A percentile compares a stretch with the other conserved stretches of the same genome.
phyloP scores from a whole-genome alignment of 805 yeast species.

The Pichia membranifaciens region DNA sequence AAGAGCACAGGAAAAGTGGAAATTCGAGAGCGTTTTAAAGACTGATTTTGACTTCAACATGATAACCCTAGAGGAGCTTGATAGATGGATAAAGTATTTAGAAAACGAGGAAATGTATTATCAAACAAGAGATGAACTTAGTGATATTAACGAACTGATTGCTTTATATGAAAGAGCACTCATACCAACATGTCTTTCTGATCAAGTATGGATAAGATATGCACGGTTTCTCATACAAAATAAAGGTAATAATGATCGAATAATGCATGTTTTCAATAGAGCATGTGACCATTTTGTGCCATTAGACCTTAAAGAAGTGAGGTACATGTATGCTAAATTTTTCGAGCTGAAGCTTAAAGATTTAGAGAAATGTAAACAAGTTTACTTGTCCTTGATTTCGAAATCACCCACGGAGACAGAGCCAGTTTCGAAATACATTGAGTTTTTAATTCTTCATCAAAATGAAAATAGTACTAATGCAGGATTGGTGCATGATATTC shows the following conservation, averaged over 20 bases:
- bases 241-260: conserved; percentile 28
- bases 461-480: conserved; percentile 9
- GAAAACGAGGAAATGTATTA: conserved; percentile 36
- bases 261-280: conserved; percentile 38
- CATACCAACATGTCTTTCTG: conserved; percentile 56
- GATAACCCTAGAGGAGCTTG: conserved; percentile 37
- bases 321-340: conserved; percentile 29
- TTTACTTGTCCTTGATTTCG: conserved; percentile 18
- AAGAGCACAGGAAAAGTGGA: conserved; percentile 59
- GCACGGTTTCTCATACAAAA: conserved; percentile 42
- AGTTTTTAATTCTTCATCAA: conserved; percentile 7
- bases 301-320: conserved; percentile 19
- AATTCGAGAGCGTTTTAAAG: conserved; percentile 60
- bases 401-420: conserved; percentile 9
- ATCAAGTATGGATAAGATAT: conserved; percentile 66
- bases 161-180: conserved; percentile 68
- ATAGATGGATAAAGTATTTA: conserved; percentile 60
- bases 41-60: conserved; percentile 50
- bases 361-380: conserved; percentile 17
- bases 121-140: conserved; percentile 5
- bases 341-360: conserved; percentile 19
- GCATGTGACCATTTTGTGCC: conserved; percentile 41
- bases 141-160: conserved; percentile 27
- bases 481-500: conserved; percentile 11
- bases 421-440: conserved; percentile 11